Conservation (phyloP, 2,329 filamentous ascomycete species). For the Neofusicoccum umdonicola region DNA sequence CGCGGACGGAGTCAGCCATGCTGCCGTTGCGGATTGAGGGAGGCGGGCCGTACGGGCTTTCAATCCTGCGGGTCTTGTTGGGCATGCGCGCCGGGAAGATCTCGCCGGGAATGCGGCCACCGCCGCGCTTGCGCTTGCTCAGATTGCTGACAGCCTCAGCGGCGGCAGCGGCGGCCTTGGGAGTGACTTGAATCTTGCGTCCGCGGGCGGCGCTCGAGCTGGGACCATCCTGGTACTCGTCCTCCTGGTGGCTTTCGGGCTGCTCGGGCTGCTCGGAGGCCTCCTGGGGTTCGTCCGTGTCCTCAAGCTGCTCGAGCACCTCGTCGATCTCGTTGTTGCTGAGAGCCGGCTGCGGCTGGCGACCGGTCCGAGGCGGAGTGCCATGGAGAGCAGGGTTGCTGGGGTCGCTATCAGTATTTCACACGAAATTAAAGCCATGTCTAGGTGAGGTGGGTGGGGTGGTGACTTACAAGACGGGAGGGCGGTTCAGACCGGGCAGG, state of each 20-base stretch:
- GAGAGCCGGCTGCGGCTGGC: neutral
- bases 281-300: neutral
- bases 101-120: conserved; percentile 5
- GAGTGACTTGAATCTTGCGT: conserved; percentile 9
- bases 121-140: conserved; percentile 10
- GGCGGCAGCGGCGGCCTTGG: conserved; percentile 8
- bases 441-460: neutral
- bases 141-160: neutral
- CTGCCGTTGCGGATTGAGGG: neutral
- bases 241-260: neutral
- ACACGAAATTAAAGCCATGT: neutral
- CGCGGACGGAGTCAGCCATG: neutral
- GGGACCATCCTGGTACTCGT: neutral
- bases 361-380: neutral
- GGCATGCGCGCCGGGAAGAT: conserved; percentile 11
- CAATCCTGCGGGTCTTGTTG: neutral
- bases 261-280: neutral
- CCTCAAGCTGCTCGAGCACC: neutral
- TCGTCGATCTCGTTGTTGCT: neutral
- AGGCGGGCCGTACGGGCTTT: neutral
- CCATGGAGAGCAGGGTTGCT: conserved; percentile 5
- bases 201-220: neutral
- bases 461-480: conserved; percentile 7
- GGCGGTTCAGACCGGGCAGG: neutral
- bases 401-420: neutral